Evolutionary conservation across 2,329 filamentous ascomycete genomes (phyloP).

Genomic region (Fusarium tjaetaba): DNA sequence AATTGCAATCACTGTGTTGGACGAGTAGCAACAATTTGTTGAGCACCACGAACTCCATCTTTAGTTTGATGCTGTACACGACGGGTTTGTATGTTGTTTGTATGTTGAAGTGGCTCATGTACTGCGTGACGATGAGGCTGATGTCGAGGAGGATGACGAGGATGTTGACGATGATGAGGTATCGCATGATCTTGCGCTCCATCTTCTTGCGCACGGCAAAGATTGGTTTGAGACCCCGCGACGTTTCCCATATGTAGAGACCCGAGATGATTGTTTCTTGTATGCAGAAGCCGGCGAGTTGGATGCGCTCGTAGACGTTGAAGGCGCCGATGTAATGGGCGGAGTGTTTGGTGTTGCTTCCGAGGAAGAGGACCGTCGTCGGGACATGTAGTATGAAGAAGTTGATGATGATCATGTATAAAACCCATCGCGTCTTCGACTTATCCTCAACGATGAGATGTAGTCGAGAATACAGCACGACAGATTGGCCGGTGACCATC

Average conservation of each 20-base stretch:
- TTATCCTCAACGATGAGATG: slow-evolving; percentile 32
- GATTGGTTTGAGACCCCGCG: slow-evolving; percentile 24
- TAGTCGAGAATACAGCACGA: slow-evolving; percentile 29
- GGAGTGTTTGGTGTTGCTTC: slow-evolving; percentile 23
- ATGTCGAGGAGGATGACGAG: slow-evolving; percentile 34
- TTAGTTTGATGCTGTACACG: slow-evolving; percentile 36
- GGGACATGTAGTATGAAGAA: slow-evolving; percentile 30
- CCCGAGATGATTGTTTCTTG: slow-evolving; percentile 32
- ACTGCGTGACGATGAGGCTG: slow-evolving; percentile 24
- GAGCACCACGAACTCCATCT: slow-evolving; percentile 35
- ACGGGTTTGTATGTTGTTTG: slow-evolving; percentile 36
- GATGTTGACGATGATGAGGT: slow-evolving; percentile 31
- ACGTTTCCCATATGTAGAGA: slow-evolving; percentile 34
- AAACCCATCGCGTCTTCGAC: slow-evolving; percentile 28
- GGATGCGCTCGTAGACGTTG: slow-evolving; percentile 32
- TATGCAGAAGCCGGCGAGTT: slow-evolving; percentile 30
- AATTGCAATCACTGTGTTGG: slow-evolving; percentile 29
- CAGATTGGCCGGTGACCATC: slow-evolving; percentile 33
- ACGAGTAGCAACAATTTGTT: slow-evolving; percentile 29
- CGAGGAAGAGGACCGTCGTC: slow-evolving; percentile 24
- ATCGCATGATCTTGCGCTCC: slow-evolving; percentile 29
- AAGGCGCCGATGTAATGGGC: slow-evolving; percentile 16
- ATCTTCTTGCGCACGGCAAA: slow-evolving; percentile 19
- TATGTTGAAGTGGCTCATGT: slow-evolving; percentile 33
- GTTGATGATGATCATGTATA: slow-evolving; percentile 33